phyloP scores from a whole-genome alignment of 257 asterid genomes.

The Fraxinus anomala region DNA sequence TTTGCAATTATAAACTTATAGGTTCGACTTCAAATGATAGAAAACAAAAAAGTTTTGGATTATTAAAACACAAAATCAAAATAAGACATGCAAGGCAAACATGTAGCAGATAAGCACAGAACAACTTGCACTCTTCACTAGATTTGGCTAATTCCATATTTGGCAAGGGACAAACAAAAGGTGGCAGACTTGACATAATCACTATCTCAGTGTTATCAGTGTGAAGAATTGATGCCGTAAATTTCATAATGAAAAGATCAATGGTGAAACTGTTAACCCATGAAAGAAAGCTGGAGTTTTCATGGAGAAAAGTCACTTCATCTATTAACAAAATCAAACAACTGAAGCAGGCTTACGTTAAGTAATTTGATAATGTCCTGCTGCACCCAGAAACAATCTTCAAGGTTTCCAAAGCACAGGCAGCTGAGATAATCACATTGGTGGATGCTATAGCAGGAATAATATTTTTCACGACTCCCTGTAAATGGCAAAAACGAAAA shows the following conservation, averaged over 20 bases:
- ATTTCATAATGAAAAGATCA: neutral
- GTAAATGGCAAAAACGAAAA: conserved; percentile 19
- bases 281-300: conserved; percentile 9
- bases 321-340: conserved; percentile 13
- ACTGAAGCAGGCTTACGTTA: conserved; percentile 57
- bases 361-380: conserved; percentile 76
- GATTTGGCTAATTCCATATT: neutral
- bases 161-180: neutral
- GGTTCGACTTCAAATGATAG: neutral
- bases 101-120: neutral
- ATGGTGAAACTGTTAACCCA: neutral
- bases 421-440: conserved; percentile 92
- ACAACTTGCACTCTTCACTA: neutral
- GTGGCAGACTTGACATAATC: neutral
- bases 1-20: conserved; percentile 7
- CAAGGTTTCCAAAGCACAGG: conserved; percentile 96
- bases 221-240: neutral
- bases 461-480: conserved; percentile 99
- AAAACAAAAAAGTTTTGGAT: neutral
- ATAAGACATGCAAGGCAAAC: neutral
- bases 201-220: neutral
- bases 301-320: conserved; percentile 4
- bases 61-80: neutral
- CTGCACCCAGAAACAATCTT: conserved; percentile 95
- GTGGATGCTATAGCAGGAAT: conserved; percentile 99